Conservation (phyloP, 78 protist genomes). For the Dictyostelium brefeldianum region DNA sequence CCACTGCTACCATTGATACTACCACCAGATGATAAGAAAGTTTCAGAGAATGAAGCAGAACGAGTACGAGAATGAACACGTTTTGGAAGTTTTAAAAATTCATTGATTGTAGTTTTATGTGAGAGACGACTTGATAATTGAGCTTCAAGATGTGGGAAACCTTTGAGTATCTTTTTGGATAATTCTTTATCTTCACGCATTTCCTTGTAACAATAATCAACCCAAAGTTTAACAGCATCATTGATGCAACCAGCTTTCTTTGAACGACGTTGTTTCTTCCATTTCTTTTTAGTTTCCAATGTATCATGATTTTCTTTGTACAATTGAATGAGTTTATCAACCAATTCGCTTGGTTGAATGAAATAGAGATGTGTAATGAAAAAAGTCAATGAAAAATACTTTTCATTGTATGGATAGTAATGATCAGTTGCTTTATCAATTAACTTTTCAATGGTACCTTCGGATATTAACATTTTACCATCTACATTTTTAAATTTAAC, state of each 20-base stretch:
- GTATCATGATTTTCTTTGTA: conserved; percentile 44
- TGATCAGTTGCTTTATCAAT: conserved; percentile 70
- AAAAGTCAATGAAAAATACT: conserved; percentile 40
- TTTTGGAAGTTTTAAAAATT: conserved; percentile 38
- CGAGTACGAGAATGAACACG: conserved; percentile 28
- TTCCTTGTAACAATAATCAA: conserved; percentile 72
- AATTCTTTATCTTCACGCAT: conserved; percentile 67
- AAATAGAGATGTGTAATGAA: conserved; percentile 59
- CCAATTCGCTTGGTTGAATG: conserved; percentile 65
- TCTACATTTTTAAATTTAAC: conserved; percentile 15
- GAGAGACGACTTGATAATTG: conserved; percentile 22
- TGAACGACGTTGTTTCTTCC: conserved; percentile 47
- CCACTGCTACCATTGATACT: background rate
- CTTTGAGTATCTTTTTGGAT: conserved; percentile 54
- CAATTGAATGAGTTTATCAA: conserved; percentile 31
- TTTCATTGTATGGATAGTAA: conserved; percentile 51
- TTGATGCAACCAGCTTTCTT: conserved; percentile 30
- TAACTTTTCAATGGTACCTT: conserved; percentile 46
- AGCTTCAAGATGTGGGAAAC: conserved; percentile 75
- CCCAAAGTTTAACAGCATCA: conserved; percentile 75
- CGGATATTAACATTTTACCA: conserved; percentile 33
- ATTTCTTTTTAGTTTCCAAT: conserved; percentile 10
- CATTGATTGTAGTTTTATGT: conserved; percentile 14
- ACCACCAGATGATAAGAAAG: background rate
- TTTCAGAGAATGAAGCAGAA: conserved; percentile 49